Evolutionary conservation across 2,329 filamentous ascomycete genomes (phyloP), one percentile per base, ranked within the genome.

Genomic region (Lecanicillium sp.): DNA sequence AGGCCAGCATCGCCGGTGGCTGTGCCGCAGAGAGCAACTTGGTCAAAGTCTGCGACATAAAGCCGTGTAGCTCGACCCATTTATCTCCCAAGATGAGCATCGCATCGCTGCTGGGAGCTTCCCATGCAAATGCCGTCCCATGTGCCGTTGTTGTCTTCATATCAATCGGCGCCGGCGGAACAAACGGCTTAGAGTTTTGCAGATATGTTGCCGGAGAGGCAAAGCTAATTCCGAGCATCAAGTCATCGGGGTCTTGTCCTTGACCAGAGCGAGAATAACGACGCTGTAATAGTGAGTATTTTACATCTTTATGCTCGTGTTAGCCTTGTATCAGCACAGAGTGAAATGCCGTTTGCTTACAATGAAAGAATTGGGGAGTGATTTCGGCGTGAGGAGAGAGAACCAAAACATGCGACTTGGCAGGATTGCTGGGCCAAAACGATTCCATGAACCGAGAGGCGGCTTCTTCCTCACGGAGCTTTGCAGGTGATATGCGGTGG

Each of bases 41-140:
- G 22, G 68, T 62, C 13, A 89, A 63, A 6, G 80, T 67, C 34
- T 74, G 71, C 9, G 83, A 75, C 3, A 94, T 71, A 49, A 94
- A 92, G 9, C 78, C 74, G 55, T 95, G 88, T 9, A 95, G 71
- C 49, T 94, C 85, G 11, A 75, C 65, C 92, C 92, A 98, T 53
- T 83, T 88, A 34, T 87, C 77, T 31, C 89, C 88, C 40, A 92
- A 79, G 55, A 90, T 82, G 9, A 98, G 68, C 9, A 80, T 76
- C 1, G 90, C 89, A 46, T 92, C 83, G 52, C 82, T 85, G 47
- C 80, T 84, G 5, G 90, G 89, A 3, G 80, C 78, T 59, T 95
- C 84, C 81, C 88, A 95, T 8, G 94, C 65, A 51, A 94, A 94
- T 0, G 83, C 70, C 0, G 74, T 71, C 35, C 5, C 57, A 51